phyloP scores from a whole-genome alignment of 2,329 filamentous ascomycete species.

The Lachnellula willkommii region DNA sequence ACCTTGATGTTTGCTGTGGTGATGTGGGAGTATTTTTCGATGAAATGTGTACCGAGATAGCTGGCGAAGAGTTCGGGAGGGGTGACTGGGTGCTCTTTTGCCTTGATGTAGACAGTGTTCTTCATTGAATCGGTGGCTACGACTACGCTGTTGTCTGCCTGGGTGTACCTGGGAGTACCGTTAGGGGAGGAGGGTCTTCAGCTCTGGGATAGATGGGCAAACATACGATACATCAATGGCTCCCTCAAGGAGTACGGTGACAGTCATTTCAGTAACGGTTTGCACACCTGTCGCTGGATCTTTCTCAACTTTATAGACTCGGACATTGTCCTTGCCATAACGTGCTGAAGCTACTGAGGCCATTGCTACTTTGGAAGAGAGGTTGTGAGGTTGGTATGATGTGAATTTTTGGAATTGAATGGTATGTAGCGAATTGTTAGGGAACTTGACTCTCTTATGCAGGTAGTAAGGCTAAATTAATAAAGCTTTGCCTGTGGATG shows the following conservation, averaged over 20 bases:
- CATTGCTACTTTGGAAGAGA: conserved; percentile 36
- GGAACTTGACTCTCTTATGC: neutral
- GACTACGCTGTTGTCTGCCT: conserved; percentile 88
- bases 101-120: conserved; percentile 92
- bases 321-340: conserved; percentile 97
- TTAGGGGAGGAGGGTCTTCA: conserved; percentile 1
- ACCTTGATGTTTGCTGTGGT: conserved; percentile 76
- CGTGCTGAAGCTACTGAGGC: conserved; percentile 57
- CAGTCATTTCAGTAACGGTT: conserved; percentile 89
- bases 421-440: neutral
- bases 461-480: no score
- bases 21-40: conserved; percentile 85
- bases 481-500: no score
- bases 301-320: conserved; percentile 88
- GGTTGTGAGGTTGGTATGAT: neutral
- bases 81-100: conserved; percentile 86
- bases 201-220: neutral
- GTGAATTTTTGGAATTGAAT: neutral
- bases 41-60: conserved; percentile 81
- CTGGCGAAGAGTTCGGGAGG: conserved; percentile 89
- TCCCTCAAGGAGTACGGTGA: conserved; percentile 87
- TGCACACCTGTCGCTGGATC: conserved; percentile 73
- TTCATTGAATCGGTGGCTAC: conserved; percentile 98
- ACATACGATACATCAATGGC: conserved; percentile 77
- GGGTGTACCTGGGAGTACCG: conserved; percentile 65